These are phyloP conservation scores for Aspergillus pseudonomiae DNA, from an alignment of 2,329 filamentous ascomycete species.

Conservation along the genomic window DNA sequence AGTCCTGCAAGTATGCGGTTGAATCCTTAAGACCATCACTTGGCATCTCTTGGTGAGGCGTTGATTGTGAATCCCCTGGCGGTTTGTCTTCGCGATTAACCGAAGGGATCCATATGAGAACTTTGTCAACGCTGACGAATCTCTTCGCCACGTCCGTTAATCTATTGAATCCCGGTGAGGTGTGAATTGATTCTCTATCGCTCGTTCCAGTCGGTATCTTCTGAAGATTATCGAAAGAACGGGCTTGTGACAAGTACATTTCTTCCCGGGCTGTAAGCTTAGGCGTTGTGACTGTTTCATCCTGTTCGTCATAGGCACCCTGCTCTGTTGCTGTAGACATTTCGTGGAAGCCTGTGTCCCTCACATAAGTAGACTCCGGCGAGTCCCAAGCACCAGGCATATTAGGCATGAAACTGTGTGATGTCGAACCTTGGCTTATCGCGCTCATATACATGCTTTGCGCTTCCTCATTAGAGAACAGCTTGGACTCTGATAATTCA, in stretches of 20 bases:
- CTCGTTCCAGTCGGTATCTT: slow-evolving; percentile 15
- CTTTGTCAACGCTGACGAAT: slow-evolving; percentile 38
- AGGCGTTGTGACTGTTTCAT: slow-evolving; percentile 33
- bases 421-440: slow-evolving; percentile 48
- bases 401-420: slow-evolving; percentile 32
- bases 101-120: slow-evolving; percentile 42
- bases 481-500: slow-evolving; percentile 49
- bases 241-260: slow-evolving; percentile 18
- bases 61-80: slow-evolving; percentile 11
- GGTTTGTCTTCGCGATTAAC: slow-evolving; percentile 15
- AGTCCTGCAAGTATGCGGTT: slow-evolving; percentile 24
- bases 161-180: slow-evolving; percentile 24
- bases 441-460: slow-evolving; percentile 60
- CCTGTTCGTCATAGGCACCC: slow-evolving; percentile 11
- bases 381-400: slow-evolving; percentile 50
- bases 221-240: slow-evolving; percentile 7
- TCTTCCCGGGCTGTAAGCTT: slow-evolving; percentile 28
- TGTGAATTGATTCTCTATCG: slow-evolving; percentile 21
- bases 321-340: slow-evolving; percentile 1
- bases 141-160: slow-evolving; percentile 36
- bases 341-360: slow-evolving; percentile 10
- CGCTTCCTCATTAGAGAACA: slow-evolving; percentile 54
- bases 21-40: slow-evolving; percentile 27
- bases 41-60: slow-evolving; percentile 14
- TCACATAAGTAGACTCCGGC: slow-evolving; percentile 22